Percentiles rank a stretch among this genome's conserved stretches.
Evolutionary conservation across 371 early-diverging fungal species (phyloP).

Genomic region (Rhizopus delemar): DNA sequence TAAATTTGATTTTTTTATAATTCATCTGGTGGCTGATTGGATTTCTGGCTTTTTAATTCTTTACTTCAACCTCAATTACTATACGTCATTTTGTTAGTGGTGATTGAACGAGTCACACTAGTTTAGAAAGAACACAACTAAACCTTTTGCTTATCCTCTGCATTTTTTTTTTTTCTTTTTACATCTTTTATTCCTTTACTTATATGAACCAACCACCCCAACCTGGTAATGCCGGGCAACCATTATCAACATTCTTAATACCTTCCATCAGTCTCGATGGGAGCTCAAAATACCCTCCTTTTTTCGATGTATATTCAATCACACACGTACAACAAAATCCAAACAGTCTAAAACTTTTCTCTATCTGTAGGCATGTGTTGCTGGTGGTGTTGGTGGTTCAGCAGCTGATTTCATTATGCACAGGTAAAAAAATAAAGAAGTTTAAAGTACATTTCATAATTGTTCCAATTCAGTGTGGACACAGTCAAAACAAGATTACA

Average conservation of each 20-base stretch:
- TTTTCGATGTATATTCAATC: slow-evolving; percentile 41
- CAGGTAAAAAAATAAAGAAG: slow-evolving; percentile 44
- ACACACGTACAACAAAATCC: neutral
- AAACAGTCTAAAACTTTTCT: neutral
- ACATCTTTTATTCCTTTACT: neutral
- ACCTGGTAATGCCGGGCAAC: slow-evolving; percentile 16
- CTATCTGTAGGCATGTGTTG: slow-evolving; percentile 56
- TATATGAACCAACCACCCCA: slow-evolving; percentile 21
- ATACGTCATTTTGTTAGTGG: no score
- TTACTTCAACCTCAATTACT: no score
- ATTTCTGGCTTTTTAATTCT: no score
- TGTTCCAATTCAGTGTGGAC: slow-evolving; percentile 55
- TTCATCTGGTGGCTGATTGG: no score
- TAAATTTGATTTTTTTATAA: no score
- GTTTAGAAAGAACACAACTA: no score
- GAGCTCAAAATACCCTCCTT: slow-evolving; percentile 44
- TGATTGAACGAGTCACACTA: no score
- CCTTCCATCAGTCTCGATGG: slow-evolving; percentile 32
- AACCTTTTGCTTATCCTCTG: no score
- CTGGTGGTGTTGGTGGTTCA: slow-evolving; percentile 72
- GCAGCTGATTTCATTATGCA: slow-evolving; percentile 77
- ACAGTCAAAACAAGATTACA: slow-evolving; percentile 80
- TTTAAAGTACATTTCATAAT: neutral
- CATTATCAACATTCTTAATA: slow-evolving; percentile 23
- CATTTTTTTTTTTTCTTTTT: no score